A percentile compares a stretch with the other conserved stretches of the same genome.
Conservation (phyloP, 139 green algal genomes). For the Nannochloris sp. region DNA sequence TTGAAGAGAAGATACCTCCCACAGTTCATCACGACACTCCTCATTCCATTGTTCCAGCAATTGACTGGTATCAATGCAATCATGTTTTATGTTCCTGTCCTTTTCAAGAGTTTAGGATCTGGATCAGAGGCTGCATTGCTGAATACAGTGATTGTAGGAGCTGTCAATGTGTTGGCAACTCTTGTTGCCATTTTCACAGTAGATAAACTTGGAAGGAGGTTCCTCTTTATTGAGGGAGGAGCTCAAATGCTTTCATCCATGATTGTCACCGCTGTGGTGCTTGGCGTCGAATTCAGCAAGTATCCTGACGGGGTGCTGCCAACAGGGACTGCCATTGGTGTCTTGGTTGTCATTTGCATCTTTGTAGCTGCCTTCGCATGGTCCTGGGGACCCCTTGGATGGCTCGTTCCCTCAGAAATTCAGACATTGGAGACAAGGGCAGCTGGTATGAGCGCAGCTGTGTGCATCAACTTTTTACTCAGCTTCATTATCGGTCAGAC, state of each 20-base stretch:
- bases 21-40: constrained; percentile 37
- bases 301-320: constrained; percentile 15
- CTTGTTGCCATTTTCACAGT: constrained; percentile 47
- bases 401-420: constrained; percentile 56
- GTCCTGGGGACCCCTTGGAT: constrained; percentile 63
- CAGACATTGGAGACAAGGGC: constrained; percentile 43
- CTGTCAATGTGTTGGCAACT: constrained; percentile 42
- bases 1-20: constrained; percentile 30
- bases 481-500: constrained; percentile 63
- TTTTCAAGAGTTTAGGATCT: constrained; percentile 42
- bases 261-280: constrained; percentile 29
- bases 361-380: constrained; percentile 67
- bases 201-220: constrained; percentile 33
- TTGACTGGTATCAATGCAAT: constrained; percentile 53
- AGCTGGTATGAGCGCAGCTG: constrained; percentile 30
- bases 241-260: constrained; percentile 31
- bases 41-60: constrained; percentile 55
- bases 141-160: constrained; percentile 45
- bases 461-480: constrained; percentile 50
- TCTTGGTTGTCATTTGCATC: constrained; percentile 61
- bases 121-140: constrained; percentile 30
- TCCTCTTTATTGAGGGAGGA: constrained; percentile 51
- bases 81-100: constrained; percentile 43
- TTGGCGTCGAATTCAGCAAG: constrained; percentile 32
- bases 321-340: constrained; percentile 13